Evolutionary conservation across 1,284 basidiomycete genomes (phyloP).

Genomic region (Moniliophthora roreri): DNA sequence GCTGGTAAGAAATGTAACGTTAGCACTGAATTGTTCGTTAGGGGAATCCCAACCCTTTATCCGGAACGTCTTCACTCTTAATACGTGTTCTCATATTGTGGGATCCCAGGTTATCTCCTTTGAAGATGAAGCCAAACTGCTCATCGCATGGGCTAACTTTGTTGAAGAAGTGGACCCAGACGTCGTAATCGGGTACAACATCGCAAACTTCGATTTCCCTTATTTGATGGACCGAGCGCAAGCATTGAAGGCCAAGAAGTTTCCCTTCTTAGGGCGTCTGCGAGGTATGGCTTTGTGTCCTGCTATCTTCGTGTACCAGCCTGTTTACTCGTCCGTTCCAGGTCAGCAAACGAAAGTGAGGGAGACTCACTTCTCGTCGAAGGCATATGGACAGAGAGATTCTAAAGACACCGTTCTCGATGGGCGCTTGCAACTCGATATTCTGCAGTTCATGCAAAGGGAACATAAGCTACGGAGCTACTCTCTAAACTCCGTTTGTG

Average conservation of each 20-base stretch:
- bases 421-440: slow-evolving; percentile 89
- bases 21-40: slow-evolving; percentile 27
- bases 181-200: slow-evolving; percentile 93
- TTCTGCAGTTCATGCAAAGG: slow-evolving; percentile 95
- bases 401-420: slow-evolving; percentile 91
- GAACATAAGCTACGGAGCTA: slow-evolving; percentile 96
- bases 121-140: slow-evolving; percentile 70
- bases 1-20: not conserved
- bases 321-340: slow-evolving; percentile 33
- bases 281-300: slow-evolving; percentile 49
- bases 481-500: slow-evolving; percentile 93
- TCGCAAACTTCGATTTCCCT: slow-evolving; percentile 89
- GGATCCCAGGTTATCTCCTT: slow-evolving; percentile 93
- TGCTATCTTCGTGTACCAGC: slow-evolving; percentile 5
- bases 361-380: slow-evolving; percentile 94
- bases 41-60: slow-evolving; percentile 91
- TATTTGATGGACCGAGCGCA: slow-evolving; percentile 91
- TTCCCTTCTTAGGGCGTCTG: slow-evolving; percentile 79
- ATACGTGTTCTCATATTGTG: slow-evolving; percentile 90
- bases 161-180: slow-evolving; percentile 89
- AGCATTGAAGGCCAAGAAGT: slow-evolving; percentile 70
- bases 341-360: slow-evolving; percentile 78
- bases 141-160: slow-evolving; percentile 84
- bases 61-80: slow-evolving; percentile 94
- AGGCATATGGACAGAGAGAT: slow-evolving; percentile 93